These are phyloP conservation scores for Eimeria maxima DNA, from an alignment of 169 alveolate species.

Conservation along the genomic window DNA sequence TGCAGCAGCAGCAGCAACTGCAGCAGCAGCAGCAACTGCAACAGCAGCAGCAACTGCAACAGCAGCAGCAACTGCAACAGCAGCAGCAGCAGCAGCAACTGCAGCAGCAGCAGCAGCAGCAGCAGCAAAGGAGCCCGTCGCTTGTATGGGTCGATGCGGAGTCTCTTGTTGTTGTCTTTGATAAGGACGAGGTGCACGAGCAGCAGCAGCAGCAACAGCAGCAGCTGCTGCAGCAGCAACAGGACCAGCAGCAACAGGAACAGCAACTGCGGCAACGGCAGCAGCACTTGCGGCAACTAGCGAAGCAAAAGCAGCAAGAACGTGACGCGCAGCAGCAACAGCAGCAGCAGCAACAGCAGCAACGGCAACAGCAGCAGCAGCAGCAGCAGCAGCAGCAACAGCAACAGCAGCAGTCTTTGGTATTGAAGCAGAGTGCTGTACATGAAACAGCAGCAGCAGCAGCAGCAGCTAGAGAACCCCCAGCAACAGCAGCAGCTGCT, in stretches of 20 bases:
- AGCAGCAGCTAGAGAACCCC: too few species aligned
- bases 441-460: too few species aligned
- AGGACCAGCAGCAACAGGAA: slow-evolving; percentile 17
- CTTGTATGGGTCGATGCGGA: neutral
- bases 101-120: slow-evolving; percentile 6
- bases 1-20: neutral
- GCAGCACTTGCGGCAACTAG: neutral
- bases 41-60: slow-evolving; percentile 1
- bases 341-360: neutral
- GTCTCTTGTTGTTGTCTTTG: neutral
- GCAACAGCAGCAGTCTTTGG: neutral
- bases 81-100: slow-evolving; percentile 2
- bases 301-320: slow-evolving; percentile 29
- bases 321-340: neutral
- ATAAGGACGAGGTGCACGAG: neutral
- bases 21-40: slow-evolving; percentile 21
- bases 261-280: slow-evolving; percentile 16
- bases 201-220: slow-evolving; percentile 52
- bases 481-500: slow-evolving; percentile 22
- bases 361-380: slow-evolving; percentile 15
- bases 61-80: neutral
- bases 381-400: slow-evolving; percentile 44
- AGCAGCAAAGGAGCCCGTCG: slow-evolving; percentile 21
- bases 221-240: slow-evolving; percentile 2
- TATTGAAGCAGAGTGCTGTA: neutral